Evolutionary conservation across 75 land plant species (phyloP).

Genomic region (Pinus taeda): DNA sequence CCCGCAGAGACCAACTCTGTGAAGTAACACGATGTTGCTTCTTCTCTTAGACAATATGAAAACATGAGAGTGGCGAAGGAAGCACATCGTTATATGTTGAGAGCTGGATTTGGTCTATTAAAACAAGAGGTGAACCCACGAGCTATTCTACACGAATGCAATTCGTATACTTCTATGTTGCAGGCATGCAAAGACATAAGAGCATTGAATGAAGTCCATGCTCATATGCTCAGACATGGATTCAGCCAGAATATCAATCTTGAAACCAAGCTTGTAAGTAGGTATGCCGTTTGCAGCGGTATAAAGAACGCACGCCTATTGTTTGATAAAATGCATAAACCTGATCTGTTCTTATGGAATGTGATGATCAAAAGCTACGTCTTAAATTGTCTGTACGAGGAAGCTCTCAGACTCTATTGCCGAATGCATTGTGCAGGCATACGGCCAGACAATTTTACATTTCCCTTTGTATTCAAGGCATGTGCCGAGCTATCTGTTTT

Average conservation of each 20-base stretch:
- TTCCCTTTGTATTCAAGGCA: constrained; percentile 57
- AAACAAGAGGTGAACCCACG: too few relatives aligned
- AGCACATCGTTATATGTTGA: too few relatives aligned
- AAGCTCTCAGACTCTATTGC: constrained; percentile 55
- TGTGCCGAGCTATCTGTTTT: constrained; percentile 48
- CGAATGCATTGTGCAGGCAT: constrained; percentile 64
- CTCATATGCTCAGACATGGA: constrained; percentile 38
- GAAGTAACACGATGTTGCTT: too few relatives aligned
- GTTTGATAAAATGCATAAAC: constrained; percentile 49
- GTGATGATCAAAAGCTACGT: constrained; percentile 64
- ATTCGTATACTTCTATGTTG: constrained; percentile 40
- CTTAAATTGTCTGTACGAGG: constrained; percentile 37
- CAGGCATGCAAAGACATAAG: constrained; percentile 32
- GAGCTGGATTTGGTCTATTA: too few relatives aligned
- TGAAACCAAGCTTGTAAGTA: constrained; percentile 41
- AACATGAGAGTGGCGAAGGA: too few relatives aligned
- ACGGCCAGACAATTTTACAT: constrained; percentile 54
- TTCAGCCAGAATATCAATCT: constrained; percentile 30
- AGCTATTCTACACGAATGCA: background rate
- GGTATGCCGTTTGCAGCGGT: constrained; percentile 34
- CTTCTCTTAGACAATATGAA: too few relatives aligned
- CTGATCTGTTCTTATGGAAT: constrained; percentile 51
- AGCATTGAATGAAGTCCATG: constrained; percentile 39
- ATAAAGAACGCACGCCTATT: constrained; percentile 42
- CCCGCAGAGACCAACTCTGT: too few relatives aligned